Evolutionary conservation across 2,329 filamentous ascomycete species (phyloP).

Genomic region (Pseudopithomyces maydicus): DNA sequence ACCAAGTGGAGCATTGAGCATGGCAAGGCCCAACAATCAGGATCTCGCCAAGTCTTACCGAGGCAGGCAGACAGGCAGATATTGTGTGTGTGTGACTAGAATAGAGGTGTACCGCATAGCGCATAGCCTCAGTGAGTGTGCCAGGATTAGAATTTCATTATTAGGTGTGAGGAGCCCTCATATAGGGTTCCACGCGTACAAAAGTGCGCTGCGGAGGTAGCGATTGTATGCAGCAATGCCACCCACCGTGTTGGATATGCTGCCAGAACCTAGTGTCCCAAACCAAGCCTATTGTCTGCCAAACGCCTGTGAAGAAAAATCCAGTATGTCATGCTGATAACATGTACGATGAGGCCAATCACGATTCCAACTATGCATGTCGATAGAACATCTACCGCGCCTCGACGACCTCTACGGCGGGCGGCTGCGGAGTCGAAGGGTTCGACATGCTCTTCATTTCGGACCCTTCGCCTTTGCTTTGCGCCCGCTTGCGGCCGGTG

Average conservation of each 20-base stretch:
- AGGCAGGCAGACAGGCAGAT: too few relatives aligned
- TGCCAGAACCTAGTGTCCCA: background rate
- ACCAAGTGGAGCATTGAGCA: background rate
- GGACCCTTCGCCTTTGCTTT: slow-evolving; percentile 66
- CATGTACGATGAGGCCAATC: background rate
- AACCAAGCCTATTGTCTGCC: background rate
- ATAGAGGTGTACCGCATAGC: background rate
- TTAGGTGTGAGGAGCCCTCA: background rate
- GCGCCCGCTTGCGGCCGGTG: slow-evolving; percentile 73
- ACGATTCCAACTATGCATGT: background rate
- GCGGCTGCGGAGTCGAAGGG: slow-evolving; percentile 20
- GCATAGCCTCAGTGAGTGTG: background rate
- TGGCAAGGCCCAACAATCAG: background rate
- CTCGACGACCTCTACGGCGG: slow-evolving; percentile 30
- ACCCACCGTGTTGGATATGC: background rate
- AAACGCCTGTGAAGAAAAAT: slow-evolving; percentile 1
- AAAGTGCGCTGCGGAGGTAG: background rate
- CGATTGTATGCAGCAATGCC: slow-evolving; percentile 3
- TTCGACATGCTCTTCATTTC: slow-evolving; percentile 71
- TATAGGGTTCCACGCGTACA: background rate
- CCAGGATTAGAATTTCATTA: background rate
- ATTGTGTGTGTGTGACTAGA: too few relatives aligned
- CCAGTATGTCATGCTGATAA: background rate
- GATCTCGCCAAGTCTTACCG: background rate
- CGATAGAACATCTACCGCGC: slow-evolving; percentile 18